Percentiles rank a stretch among this genome's conserved stretches.
These are phyloP conservation scores for Pseudogymnoascus sp. DNA, from an alignment of 2,329 filamentous ascomycete species.

Conservation along the genomic window DNA sequence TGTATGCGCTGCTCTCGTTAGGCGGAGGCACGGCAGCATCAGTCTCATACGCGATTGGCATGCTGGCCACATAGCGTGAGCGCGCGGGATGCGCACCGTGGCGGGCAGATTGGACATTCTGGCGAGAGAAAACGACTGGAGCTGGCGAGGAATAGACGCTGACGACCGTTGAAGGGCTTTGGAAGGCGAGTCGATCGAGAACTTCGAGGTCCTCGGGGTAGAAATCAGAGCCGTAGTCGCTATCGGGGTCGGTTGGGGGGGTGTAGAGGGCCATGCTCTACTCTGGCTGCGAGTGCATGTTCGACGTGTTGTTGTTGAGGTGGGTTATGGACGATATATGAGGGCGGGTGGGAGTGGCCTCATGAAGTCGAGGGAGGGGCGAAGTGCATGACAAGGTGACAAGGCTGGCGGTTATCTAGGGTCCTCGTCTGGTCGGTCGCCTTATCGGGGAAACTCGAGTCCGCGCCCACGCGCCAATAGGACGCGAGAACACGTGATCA, in stretches of 20 bases:
- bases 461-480: neutral
- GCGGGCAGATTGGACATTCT: slow-evolving; percentile 18
- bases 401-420: neutral
- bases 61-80: neutral
- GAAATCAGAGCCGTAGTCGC: slow-evolving; percentile 59
- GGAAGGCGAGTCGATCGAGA: slow-evolving; percentile 37
- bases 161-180: slow-evolving; percentile 25
- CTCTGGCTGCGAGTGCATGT: neutral
- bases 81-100: neutral
- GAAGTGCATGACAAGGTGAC: neutral
- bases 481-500: neutral
- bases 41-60: neutral
- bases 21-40: neutral
- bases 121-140: slow-evolving; percentile 14
- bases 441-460: neutral
- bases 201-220: slow-evolving; percentile 48
- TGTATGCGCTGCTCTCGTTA: slow-evolving; percentile 4
- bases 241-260: slow-evolving; percentile 26
- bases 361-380: neutral
- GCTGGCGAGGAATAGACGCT: slow-evolving; percentile 22
- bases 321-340: neutral
- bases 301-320: neutral
- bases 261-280: neutral
- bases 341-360: neutral
- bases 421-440: neutral